Conservation (phyloP, 768 basidiomycete species). For the Tulasnella sp. region DNA sequence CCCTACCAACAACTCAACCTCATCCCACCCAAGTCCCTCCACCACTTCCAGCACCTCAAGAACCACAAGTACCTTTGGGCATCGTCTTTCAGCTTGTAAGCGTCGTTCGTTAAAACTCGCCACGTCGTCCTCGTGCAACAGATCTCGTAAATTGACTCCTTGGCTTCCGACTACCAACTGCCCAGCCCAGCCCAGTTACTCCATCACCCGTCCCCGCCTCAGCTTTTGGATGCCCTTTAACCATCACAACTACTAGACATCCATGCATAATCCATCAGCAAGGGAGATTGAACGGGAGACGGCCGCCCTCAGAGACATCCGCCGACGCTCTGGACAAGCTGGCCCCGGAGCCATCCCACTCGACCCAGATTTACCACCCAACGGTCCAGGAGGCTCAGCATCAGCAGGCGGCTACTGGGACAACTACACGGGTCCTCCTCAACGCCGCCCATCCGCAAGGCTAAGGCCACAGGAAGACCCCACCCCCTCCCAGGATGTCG, state of each 20-base stretch:
- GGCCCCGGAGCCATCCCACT: slow-evolving; percentile 77
- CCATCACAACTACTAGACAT: slow-evolving; percentile 5
- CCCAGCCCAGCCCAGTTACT: not conserved
- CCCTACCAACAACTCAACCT: slow-evolving; percentile 9
- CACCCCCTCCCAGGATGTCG: slow-evolving; percentile 28
- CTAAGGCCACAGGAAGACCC: not conserved
- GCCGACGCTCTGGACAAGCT: slow-evolving; percentile 71
- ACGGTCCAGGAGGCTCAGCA: slow-evolving; percentile 31
- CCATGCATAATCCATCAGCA: slow-evolving; percentile 29
- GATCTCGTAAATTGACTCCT: slow-evolving; percentile 5
- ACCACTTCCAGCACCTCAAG: not conserved
- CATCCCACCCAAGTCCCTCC: slow-evolving; percentile 9
- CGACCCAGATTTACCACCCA: slow-evolving; percentile 83
- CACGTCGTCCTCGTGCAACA: not conserved
- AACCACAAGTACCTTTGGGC: not conserved
- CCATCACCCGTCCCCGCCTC: not conserved
- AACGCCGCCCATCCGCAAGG: not conserved
- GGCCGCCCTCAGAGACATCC: slow-evolving; percentile 77
- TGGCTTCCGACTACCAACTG: slow-evolving; percentile 2
- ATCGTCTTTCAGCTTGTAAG: not conserved
- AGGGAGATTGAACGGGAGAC: slow-evolving; percentile 79
- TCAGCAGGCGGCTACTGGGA: slow-evolving; percentile 27
- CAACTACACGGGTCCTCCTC: slow-evolving; percentile 15
- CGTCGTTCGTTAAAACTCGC: not conserved
- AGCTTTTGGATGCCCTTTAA: slow-evolving; percentile 3